Evolutionary conservation across 2,329 filamentous ascomycete genomes (phyloP).

Genomic region (Aspergillus novofumigatus): DNA sequence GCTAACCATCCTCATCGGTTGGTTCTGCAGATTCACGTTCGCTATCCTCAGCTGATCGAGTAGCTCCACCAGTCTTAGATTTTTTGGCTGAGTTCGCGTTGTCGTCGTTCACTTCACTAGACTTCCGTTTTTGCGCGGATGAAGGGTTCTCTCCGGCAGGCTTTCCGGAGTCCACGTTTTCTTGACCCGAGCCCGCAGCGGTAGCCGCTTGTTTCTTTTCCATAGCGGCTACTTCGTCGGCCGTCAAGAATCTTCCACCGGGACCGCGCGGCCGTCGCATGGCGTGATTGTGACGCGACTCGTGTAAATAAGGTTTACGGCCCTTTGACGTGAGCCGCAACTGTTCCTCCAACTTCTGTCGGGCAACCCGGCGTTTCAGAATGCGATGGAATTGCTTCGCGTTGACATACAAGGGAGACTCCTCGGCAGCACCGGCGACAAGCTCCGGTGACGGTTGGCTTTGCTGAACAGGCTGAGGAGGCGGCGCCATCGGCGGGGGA

Average conservation of each 20-base stretch:
- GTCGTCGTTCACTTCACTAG: constrained; percentile 44
- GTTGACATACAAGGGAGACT: constrained; percentile 95
- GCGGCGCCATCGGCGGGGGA: constrained; percentile 47
- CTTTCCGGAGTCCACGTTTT: constrained; percentile 28
- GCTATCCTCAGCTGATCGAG: constrained; percentile 47
- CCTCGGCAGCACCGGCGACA: constrained; percentile 67
- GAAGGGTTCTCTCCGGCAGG: constrained; percentile 30
- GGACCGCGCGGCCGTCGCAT: constrained; percentile 94
- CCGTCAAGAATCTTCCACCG: constrained; percentile 90
- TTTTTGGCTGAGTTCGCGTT: constrained; percentile 45
- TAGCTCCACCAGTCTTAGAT: constrained; percentile 40
- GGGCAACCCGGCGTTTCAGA: constrained; percentile 84
- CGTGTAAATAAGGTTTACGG: constrained; percentile 93
- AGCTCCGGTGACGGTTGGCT: constrained; percentile 78
- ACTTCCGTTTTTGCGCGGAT: constrained; percentile 49
- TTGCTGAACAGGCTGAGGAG: constrained; percentile 57
- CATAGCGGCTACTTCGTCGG: constrained; percentile 89
- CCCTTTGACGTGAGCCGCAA: constrained; percentile 90
- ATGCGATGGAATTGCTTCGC: constrained; percentile 99
- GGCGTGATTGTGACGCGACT: constrained; percentile 95
- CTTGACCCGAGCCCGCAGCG: constrained; percentile 31
- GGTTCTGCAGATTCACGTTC: constrained; percentile 46
- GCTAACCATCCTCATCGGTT: constrained; percentile 49
- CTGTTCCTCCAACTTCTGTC: constrained; percentile 90
- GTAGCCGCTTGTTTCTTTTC: constrained; percentile 57